Percentiles rank a stretch among this genome's conserved stretches.
Evolutionary conservation across 2,329 filamentous ascomycete genomes (phyloP).

Genomic region (Fusarium xyrophilum): DNA sequence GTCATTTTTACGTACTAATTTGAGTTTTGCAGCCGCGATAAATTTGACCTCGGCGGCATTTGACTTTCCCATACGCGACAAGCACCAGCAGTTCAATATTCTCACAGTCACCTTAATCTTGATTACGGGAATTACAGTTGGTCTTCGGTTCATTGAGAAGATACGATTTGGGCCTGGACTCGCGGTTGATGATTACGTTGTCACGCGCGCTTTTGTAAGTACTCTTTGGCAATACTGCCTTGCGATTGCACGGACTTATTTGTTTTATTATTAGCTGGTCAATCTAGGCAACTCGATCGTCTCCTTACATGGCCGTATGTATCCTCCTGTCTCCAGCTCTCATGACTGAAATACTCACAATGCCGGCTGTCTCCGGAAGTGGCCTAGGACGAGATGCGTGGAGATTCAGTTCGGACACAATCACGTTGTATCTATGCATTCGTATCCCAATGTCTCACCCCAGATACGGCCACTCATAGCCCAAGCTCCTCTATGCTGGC

Average conservation of each 20-base stretch:
- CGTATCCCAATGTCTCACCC: fast-evolving
- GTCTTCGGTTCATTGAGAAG: background rate
- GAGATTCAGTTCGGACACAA: background rate
- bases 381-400: slow-evolving; percentile 17
- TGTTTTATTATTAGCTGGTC: background rate
- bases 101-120: background rate
- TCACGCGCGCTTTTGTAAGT: background rate
- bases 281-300: background rate
- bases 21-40: background rate
- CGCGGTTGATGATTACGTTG: background rate
- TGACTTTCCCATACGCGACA: slow-evolving; percentile 1
- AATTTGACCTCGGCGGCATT: slow-evolving; percentile 3
- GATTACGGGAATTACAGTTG: background rate
- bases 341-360: background rate
- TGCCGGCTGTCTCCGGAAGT: background rate
- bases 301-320: slow-evolving; percentile 4
- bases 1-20: background rate
- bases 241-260: background rate
- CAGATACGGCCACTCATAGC: fast-evolving
- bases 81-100: background rate
- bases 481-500: slow-evolving; percentile 5
- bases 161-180: background rate
- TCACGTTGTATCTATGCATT: background rate
- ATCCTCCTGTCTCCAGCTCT: too few relatives aligned
- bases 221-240: fast-evolving